Evolutionary conservation across 306 rosid species (phyloP).

Genomic region (Hippophae tibetana): DNA sequence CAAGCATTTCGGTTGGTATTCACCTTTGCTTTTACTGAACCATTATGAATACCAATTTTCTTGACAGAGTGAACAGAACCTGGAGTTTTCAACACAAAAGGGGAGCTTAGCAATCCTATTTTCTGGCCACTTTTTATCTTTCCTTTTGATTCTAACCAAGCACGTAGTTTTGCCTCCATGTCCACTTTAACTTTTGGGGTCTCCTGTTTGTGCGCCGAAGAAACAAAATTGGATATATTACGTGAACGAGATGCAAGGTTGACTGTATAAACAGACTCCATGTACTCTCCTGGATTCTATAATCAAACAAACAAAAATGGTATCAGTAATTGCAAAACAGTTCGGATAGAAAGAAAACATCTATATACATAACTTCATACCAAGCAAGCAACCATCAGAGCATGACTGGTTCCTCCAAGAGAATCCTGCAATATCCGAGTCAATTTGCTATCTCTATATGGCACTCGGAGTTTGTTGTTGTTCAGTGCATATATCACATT

Average conservation of each 20-base stretch:
- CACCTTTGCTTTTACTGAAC: conserved; percentile 45
- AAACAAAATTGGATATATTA: conserved; percentile 56
- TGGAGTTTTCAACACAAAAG: conserved; percentile 46
- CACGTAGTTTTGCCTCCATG: conserved; percentile 76
- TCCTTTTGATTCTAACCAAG: conserved; percentile 86
- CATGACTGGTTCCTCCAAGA: conserved; percentile 73
- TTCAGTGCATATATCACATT: conserved; percentile 91
- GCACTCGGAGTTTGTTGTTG: conserved; percentile 59
- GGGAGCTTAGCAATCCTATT: conserved; percentile 40
- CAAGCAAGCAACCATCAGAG: conserved; percentile 93
- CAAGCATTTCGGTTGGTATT: conserved; percentile 23
- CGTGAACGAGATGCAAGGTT: conserved; percentile 88
- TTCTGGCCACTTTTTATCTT: conserved; percentile 58
- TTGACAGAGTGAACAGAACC: conserved; percentile 41
- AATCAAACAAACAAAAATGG: neutral
- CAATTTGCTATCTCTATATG: conserved; percentile 88
- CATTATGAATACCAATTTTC: conserved; percentile 34
- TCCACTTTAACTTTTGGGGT: conserved; percentile 61
- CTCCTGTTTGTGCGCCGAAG: conserved; percentile 56
- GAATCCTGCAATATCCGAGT: conserved; percentile 92
- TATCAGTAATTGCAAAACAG: neutral
- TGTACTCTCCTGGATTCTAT: conserved; percentile 93
- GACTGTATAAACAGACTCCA: conserved; percentile 86
- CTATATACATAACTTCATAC: conserved; percentile 27
- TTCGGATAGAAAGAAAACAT: neutral